Base-by-base conservation (phyloP, 208 protist genomes). In the Trypanosoma cruzi region DNA sequence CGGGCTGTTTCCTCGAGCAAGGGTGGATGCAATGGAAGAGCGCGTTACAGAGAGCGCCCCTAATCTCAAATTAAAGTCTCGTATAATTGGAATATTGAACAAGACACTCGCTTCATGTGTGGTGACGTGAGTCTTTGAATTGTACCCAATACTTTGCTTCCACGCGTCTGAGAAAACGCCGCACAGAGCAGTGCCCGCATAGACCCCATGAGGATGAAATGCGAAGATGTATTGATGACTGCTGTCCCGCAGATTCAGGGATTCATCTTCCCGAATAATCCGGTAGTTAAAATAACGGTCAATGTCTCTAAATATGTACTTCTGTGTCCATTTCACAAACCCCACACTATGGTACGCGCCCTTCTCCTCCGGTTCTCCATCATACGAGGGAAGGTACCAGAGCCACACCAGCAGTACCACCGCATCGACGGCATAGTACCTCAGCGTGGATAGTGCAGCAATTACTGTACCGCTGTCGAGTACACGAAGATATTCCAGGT, bases 191-290 rank as follows among this genome's bases (percentile, higher is more conserved):
- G 83, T 92, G 49, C 85, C 84, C 18, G 89, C 80, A 50, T 93
- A 89, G 24, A 95, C 89, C 22, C 89, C 89, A 75, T 95, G 89
- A 8, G 89, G 89, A 64, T 95, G 89, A 70, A 88, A 93, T 40
- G 81, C 85, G 61, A 95, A 95, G 31, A 95, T 64, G 67, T 88
- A 94, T 63, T 87, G 79, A 60, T 75, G 81, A 20, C 34, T 73
- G 49, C 58, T 64, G 44, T 87, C 77, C 31, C 79, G 75, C 77
- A 89, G 63, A 42, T 84, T 64, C 64, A 92, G 85, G 20, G 56
- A 52, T 20, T 76, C 73, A 61, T 89, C 84, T 57, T 92, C 85
- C 10, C 84, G 54, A 63, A 92, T 72, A 34, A 94, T 63, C 22
- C 73, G 68, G 64, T 92, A 85, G 60, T 72, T 78, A 73, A 95